Percentiles rank a stretch among this genome's conserved stretches.
Evolutionary conservation across 2,329 filamentous ascomycete species (phyloP).

Genomic region (Pezicula carpinea): DNA sequence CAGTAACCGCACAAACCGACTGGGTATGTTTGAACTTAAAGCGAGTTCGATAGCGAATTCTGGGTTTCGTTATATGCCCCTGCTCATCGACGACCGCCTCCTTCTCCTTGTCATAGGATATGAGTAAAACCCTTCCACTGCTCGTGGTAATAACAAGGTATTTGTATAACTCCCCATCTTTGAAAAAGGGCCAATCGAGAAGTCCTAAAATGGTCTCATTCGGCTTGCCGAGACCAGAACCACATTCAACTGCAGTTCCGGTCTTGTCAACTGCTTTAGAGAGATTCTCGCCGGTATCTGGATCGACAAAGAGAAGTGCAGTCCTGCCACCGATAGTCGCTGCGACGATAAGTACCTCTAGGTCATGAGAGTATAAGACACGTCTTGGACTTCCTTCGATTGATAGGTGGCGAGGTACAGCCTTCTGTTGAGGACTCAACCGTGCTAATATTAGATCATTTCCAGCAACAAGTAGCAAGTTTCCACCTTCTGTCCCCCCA

Average conservation of each 20-base stretch:
- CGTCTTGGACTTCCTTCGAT: conserved; percentile 34
- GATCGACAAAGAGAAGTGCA: conserved; percentile 52
- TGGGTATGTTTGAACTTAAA: conserved; percentile 41
- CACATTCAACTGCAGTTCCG: conserved; percentile 39
- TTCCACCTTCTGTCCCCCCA: conserved; percentile 22
- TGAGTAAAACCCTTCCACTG: conserved; percentile 50
- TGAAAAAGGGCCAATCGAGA: conserved; percentile 58
- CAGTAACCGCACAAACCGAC: conserved; percentile 52
- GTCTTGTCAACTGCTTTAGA: conserved; percentile 41
- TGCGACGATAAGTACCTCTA: conserved; percentile 51
- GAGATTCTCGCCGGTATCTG: conserved; percentile 47
- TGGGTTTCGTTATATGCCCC: conserved; percentile 5
- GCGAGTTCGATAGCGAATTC: conserved; percentile 50
- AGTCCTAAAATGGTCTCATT: conserved; percentile 58
- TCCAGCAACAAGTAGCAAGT: conserved; percentile 46
- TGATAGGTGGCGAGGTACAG: conserved; percentile 45
- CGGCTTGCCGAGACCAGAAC: conserved; percentile 50
- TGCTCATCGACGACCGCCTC: conserved; percentile 11
- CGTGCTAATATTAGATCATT: conserved; percentile 49
- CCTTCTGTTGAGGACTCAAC: conserved; percentile 39
- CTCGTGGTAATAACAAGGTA: conserved; percentile 59
- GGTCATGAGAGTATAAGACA: conserved; percentile 49
- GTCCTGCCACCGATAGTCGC: conserved; percentile 38
- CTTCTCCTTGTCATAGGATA: conserved; percentile 40
- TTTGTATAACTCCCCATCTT: conserved; percentile 52